These are phyloP conservation scores for Leccinum uliginosum DNA, from an alignment of 768 basidiomycete genomes.

Conservation along the genomic window DNA sequence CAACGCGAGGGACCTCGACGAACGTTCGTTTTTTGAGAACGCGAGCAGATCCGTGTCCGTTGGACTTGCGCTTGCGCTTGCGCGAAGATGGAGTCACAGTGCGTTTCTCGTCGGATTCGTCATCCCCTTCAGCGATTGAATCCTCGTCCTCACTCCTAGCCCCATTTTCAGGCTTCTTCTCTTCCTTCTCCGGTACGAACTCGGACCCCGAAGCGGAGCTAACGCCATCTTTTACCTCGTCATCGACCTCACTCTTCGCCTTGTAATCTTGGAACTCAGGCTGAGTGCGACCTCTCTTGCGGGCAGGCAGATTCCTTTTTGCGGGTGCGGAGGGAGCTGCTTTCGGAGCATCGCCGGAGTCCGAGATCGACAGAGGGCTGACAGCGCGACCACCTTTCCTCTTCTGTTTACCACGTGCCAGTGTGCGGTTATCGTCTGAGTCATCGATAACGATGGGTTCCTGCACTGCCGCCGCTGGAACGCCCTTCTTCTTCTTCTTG, in stretches of 20 bases:
- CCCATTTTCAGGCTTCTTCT: not conserved
- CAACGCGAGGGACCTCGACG: not conserved
- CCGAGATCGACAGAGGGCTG: not conserved
- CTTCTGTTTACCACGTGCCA: not conserved
- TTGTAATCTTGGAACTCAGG: not conserved
- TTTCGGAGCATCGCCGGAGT: not conserved
- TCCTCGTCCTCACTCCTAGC: not conserved
- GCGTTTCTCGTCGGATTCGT: not conserved
- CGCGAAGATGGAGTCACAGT: not conserved
- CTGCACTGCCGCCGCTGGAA: not conserved
- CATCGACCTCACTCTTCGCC: not conserved
- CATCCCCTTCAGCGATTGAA: not conserved
- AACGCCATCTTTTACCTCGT: not conserved
- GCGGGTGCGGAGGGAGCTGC: not conserved
- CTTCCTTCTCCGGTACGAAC: not conserved
- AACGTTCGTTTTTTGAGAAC: not conserved
- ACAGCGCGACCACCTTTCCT: not conserved
- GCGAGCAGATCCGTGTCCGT: not conserved
- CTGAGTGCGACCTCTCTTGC: not conserved
- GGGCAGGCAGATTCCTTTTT: not conserved
- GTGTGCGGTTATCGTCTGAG: not conserved
- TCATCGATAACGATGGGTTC: not conserved
- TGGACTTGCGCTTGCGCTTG: not conserved
- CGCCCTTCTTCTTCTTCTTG: not conserved
- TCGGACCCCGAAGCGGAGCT: not conserved